Evolutionary conservation across 2,329 filamentous ascomycete species (phyloP), one percentile per base, ranked within the genome.

Genomic region (Didymella sp.): DNA sequence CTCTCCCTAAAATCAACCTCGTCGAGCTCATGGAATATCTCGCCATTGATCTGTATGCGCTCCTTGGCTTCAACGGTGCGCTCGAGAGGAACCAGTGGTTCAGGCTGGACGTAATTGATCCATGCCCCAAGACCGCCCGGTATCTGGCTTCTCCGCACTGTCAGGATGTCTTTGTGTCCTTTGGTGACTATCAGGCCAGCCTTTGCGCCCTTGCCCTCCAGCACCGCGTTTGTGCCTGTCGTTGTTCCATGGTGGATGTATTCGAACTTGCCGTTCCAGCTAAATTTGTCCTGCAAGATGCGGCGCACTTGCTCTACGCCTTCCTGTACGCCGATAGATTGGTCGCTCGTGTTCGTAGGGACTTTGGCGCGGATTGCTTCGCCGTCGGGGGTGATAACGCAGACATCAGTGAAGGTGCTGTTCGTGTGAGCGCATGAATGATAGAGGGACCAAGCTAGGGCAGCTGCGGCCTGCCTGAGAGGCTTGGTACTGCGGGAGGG

Each of bases 181-280:
- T 76, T 73, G 1, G 81, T 82, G 11, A 82, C 79, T 27, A 83
- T 70, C 1, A 82, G 70, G 1, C 75, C 80, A 1, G 80, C 76
- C 27, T 77, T 78, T n/a, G 77, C 79, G 24, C 81, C 81, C 58
- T 82, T 82, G 21, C 78, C 78, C 61, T 83, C 80, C 2, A 82
- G 72, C 19, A 82, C 78, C 4, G 80, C 80, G 61, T 82, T 82
- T 1, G 80, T 83, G 2, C 77, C 80, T 11, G 78, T 79, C 2
- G 80, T 82, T 0, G 80, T 82, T 8, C 80, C 80, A 63, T 82
- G 80, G 47, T 82, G 80, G 45, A 82, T 79, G 61, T 78, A 80
- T 21, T 78, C 73, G 58, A 82, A 81, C 41, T 74, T 75, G n/a
- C 78, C 79, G 1, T 75, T 68, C 78, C 77, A 81, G 57, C 62